phyloP scores from a whole-genome alignment of 331 rosid genomes.

The Rosa hybrid region DNA sequence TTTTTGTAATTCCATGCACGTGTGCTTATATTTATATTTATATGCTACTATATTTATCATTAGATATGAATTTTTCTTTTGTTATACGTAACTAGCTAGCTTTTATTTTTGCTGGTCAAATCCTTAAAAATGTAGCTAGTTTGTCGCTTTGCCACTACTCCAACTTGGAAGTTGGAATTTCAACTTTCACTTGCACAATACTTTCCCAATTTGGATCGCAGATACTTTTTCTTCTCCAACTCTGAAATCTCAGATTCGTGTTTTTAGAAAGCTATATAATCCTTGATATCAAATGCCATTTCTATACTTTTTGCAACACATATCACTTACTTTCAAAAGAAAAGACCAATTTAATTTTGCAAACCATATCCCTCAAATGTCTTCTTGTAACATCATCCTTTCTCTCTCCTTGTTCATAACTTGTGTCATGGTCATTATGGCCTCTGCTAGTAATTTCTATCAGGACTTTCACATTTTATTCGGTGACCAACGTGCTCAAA shows the following conservation, averaged over 20 bases:
- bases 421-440: background rate
- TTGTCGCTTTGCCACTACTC: conserved; percentile 14
- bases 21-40: too few species aligned
- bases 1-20: background rate
- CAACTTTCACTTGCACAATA: background rate
- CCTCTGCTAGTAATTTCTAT: conserved; percentile 41
- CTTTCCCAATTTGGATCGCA: background rate
- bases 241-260: background rate
- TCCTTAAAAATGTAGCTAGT: background rate
- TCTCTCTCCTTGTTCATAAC: conserved; percentile 18
- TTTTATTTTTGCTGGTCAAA: background rate
- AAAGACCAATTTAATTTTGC: background rate
- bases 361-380: conserved; percentile 29
- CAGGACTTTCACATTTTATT: conserved; percentile 39
- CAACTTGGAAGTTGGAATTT: background rate
- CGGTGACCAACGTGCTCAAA: conserved; percentile 36
- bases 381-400: conserved; percentile 14
- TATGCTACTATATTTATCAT: too few species aligned
- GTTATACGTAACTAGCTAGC: background rate
- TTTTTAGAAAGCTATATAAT: background rate
- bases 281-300: background rate
- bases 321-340: background rate
- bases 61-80: too few species aligned
- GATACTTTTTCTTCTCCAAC: background rate
- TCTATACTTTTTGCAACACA: background rate